These are phyloP conservation scores for Colletotrichum simmondsii DNA, from an alignment of 2,329 filamentous ascomycete species.

Conservation along the genomic window DNA sequence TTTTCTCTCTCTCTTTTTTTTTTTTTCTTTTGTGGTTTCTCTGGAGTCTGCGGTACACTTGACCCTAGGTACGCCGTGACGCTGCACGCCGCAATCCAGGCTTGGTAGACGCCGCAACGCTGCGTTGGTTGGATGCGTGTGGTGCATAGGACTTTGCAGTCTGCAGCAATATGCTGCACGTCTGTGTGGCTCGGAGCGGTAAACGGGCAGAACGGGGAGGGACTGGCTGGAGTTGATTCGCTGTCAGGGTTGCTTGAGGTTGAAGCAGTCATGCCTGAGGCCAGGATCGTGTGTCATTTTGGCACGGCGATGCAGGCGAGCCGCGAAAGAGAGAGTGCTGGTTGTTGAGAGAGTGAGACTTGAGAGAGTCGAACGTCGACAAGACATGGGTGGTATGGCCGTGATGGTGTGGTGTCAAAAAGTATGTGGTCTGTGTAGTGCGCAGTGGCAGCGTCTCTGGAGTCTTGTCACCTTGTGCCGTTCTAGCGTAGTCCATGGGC, in stretches of 20 bases:
- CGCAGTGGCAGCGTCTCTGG: neutral
- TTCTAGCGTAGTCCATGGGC: neutral
- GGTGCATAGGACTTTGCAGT: slow-evolving; percentile 20
- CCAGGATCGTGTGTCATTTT: slow-evolving; percentile 7
- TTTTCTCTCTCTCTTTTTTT: neutral
- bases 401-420: neutral
- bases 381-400: neutral
- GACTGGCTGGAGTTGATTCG: slow-evolving; percentile 25
- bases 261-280: slow-evolving; percentile 34
- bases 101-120: slow-evolving; percentile 19
- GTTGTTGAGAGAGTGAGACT: too few relatives aligned
- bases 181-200: slow-evolving; percentile 33
- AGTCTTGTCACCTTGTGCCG: neutral
- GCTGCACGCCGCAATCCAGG: neutral
- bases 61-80: neutral
- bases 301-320: neutral
- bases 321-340: too few relatives aligned
- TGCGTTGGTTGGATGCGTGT: slow-evolving; percentile 26
- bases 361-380: neutral
- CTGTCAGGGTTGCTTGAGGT: slow-evolving; percentile 7
- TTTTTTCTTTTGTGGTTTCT: neutral
- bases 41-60: neutral
- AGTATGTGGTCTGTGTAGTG: slow-evolving; percentile 4
- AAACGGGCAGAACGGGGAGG: slow-evolving; percentile 28
- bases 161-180: slow-evolving; percentile 6